phyloP scores from a whole-genome alignment of 1,284 basidiomycete species.

The Macrocystidia cucumis region DNA sequence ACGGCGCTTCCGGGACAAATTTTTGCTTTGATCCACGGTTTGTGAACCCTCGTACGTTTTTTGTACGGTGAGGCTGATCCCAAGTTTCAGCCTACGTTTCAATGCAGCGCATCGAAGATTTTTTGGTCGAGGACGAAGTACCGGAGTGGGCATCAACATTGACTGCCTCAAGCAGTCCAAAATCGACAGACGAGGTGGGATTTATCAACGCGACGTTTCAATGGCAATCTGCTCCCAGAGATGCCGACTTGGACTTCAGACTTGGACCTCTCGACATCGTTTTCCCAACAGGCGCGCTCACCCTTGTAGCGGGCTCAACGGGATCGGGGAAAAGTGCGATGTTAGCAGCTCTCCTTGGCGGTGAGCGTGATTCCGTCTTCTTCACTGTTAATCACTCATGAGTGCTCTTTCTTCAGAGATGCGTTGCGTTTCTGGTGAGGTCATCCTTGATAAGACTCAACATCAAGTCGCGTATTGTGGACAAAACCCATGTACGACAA shows the following conservation, averaged over 20 bases:
- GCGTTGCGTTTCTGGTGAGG: conserved; percentile 52
- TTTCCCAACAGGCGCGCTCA: conserved; percentile 54
- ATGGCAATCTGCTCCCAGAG: conserved; percentile 38
- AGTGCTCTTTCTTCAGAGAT: conserved; percentile 42
- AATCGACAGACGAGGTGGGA: conserved; percentile 28
- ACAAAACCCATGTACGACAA: conserved; percentile 53
- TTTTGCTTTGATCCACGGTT: conserved; percentile 49
- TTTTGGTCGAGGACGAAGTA: conserved; percentile 56
- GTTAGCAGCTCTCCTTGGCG: conserved; percentile 58
- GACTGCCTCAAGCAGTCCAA: conserved; percentile 13
- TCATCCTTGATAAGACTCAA: conserved; percentile 56
- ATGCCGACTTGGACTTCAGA: conserved; percentile 30
- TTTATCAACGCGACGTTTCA: conserved; percentile 48
- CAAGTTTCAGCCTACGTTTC: conserved; percentile 55
- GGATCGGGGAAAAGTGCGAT: conserved; percentile 77
- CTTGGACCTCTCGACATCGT: conserved; percentile 51
- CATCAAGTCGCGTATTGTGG: conserved; percentile 61
- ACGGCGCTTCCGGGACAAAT: conserved; percentile 53
- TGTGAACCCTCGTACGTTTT: neutral
- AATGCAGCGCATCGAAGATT: conserved; percentile 62
- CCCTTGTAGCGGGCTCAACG: conserved; percentile 66
- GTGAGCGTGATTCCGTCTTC: conserved; percentile 23
- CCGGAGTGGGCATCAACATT: conserved; percentile 60
- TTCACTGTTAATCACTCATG: neutral
- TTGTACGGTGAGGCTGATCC: conserved; percentile 21